These are phyloP conservation scores for Podaxis sp. DNA, from an alignment of 768 basidiomycete genomes.

Conservation along the genomic window DNA sequence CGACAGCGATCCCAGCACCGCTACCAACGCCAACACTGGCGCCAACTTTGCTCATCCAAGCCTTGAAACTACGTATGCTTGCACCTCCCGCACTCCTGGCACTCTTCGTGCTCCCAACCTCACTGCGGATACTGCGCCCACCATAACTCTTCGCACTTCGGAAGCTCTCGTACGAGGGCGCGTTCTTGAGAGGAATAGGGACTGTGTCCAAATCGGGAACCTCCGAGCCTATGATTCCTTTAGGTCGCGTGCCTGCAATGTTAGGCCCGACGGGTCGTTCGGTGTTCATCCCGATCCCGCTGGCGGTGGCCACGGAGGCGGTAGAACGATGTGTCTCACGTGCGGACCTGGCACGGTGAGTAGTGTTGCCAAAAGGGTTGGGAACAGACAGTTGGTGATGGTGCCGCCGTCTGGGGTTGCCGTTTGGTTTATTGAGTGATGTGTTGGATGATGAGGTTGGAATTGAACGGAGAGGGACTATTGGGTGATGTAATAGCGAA, in stretches of 20 bases:
- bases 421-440: constrained; percentile 6
- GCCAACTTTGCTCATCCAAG: constrained; percentile 35
- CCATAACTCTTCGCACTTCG: constrained; percentile 35
- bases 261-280: constrained; percentile 6
- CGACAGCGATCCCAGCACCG: not conserved
- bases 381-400: not conserved
- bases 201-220: not conserved
- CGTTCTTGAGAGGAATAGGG: constrained; percentile 14
- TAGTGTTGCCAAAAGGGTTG: not conserved
- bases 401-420: not conserved
- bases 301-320: not conserved
- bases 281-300: not conserved
- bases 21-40: not conserved
- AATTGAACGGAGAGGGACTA: not conserved
- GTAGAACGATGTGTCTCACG: not conserved
- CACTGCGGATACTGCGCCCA: constrained; percentile 38
- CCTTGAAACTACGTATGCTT: constrained; percentile 33
- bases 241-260: constrained; percentile 5
- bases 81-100: constrained; percentile 17
- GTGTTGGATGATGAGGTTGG: constrained; percentile 11
- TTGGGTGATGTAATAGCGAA: constrained; percentile 7
- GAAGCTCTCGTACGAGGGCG: constrained; percentile 45
- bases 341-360: not conserved
- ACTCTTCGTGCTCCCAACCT: constrained; percentile 37
- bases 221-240: constrained; percentile 5